Conservation (phyloP, 2,329 filamentous ascomycete species). For the Penicillium sp. region DNA sequence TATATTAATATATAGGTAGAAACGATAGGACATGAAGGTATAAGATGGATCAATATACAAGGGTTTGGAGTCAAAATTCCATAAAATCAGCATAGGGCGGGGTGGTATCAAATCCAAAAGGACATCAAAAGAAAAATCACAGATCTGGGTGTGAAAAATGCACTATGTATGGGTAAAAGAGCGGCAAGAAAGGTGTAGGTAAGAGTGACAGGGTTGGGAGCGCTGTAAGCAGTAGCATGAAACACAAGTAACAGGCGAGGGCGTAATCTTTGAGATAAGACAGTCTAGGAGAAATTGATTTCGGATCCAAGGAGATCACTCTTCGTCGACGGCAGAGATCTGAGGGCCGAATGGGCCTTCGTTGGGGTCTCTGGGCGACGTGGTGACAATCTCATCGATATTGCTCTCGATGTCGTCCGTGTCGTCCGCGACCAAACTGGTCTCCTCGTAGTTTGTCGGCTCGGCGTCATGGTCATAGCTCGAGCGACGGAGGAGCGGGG, state of each 20-base stretch:
- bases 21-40: slow-evolving; percentile 16
- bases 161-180: slow-evolving; percentile 16
- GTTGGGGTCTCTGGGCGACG: slow-evolving; percentile 29
- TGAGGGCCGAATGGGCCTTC: slow-evolving; percentile 33
- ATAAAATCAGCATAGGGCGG: slow-evolving; percentile 11
- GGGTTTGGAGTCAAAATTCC: not conserved
- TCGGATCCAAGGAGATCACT: not conserved
- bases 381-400: slow-evolving; percentile 38
- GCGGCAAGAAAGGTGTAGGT: slow-evolving; percentile 3
- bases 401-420: slow-evolving; percentile 47
- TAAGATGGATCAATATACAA: slow-evolving; percentile 14
- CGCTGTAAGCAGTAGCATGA: slow-evolving; percentile 2
- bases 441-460: slow-evolving; percentile 44
- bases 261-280: slow-evolving; percentile 2
- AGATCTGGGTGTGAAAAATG: slow-evolving; percentile 13
- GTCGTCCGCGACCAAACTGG: slow-evolving; percentile 35
- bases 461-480: slow-evolving; percentile 59
- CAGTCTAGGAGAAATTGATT: slow-evolving; percentile 3
- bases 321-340: slow-evolving; percentile 17
- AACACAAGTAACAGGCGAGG: not conserved
- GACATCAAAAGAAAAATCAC: slow-evolving; percentile 20
- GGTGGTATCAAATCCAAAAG: slow-evolving; percentile 28
- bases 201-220: not conserved
- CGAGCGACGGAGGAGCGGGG: slow-evolving; percentile 52
- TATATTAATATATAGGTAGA: slow-evolving; percentile 22